Percentiles rank a stretch among this genome's conserved stretches.
These are phyloP conservation scores for Nematocida homosporus DNA, from an alignment of 371 early-diverging fungal species.

Conservation along the genomic window DNA sequence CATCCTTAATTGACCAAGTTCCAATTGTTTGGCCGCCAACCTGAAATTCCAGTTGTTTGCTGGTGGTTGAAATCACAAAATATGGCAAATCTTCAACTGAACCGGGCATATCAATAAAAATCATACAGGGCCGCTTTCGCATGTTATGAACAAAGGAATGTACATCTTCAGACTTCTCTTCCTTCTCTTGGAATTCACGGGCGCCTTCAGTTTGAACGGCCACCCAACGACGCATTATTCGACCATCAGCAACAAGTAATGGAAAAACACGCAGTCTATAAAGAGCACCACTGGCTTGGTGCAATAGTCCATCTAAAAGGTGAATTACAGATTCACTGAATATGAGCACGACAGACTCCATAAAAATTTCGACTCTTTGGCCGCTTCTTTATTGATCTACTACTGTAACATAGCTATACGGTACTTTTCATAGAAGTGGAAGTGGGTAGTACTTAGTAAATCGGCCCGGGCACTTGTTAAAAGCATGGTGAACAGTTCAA, in stretches of 20 bases:
- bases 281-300: not conserved
- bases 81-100: not conserved
- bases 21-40: not conserved
- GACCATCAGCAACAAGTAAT: constrained; percentile 22
- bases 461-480: constrained; percentile 53
- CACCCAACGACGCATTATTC: constrained; percentile 39
- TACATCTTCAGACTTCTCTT: constrained; percentile 15
- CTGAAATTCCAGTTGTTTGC: not conserved
- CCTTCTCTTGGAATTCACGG: constrained; percentile 21
- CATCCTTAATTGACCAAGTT: no score
- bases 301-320: constrained; percentile 4
- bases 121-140: constrained; percentile 15
- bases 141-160: constrained; percentile 12
- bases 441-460: constrained; percentile 61
- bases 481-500: constrained; percentile 56
- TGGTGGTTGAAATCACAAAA: not conserved
- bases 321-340: constrained; percentile 5
- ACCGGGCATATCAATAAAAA: constrained; percentile 14
- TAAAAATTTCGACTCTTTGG: no score
- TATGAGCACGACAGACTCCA: constrained; percentile 38
- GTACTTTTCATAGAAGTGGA: constrained; percentile 67
- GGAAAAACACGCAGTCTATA: constrained; percentile 35
- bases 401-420: constrained; percentile 56
- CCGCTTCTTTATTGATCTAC: no score
- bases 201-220: constrained; percentile 13